Evolutionary conservation across 23 red algal genomes (phyloP).

Genomic region (Gracilaria gracilis): DNA sequence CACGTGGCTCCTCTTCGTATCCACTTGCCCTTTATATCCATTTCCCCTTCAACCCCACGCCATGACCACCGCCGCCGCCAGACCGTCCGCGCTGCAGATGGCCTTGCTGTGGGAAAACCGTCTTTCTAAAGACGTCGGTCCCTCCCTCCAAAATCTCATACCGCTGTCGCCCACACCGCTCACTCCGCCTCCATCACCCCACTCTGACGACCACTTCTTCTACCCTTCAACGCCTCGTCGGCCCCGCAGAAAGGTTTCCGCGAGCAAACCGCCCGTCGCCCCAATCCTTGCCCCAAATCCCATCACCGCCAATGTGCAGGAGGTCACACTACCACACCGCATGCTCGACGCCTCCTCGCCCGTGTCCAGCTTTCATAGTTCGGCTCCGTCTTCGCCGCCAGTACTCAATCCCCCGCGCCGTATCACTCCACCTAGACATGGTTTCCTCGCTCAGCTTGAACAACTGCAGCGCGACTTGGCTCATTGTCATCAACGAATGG

Average conservation of each 20-base stretch:
- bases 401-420: neutral
- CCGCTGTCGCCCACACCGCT: neutral
- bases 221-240: neutral
- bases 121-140: neutral
- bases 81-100: conserved; percentile 11
- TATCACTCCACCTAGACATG: neutral
- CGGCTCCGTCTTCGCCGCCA: neutral
- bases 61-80: neutral
- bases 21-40: neutral
- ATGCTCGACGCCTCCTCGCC: conserved; percentile 2
- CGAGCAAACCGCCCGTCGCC: neutral
- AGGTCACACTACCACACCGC: neutral
- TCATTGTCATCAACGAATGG: conserved; percentile 1
- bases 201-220: neutral
- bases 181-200: neutral
- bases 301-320: neutral
- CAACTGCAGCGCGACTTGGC: neutral
- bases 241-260: neutral
- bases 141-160: neutral
- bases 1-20: too few species aligned
- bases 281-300: neutral
- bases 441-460: neutral
- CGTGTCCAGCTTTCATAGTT: conserved; percentile 9
- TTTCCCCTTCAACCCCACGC: neutral
- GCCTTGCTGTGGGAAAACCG: neutral